Evolutionary conservation across 306 rosid genomes (phyloP).

Genomic region (Rubus parviflorus): DNA sequence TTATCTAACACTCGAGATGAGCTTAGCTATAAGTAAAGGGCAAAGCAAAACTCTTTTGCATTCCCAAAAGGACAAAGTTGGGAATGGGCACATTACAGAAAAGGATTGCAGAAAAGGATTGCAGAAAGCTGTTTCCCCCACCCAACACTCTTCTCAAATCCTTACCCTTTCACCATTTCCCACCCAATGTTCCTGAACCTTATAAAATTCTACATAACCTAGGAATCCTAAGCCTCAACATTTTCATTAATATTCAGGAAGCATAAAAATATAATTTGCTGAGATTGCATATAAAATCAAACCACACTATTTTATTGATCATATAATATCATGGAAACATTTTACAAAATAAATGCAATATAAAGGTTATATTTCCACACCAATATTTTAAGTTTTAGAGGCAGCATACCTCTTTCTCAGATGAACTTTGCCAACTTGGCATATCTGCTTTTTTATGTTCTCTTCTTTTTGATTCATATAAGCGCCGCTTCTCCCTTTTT

Average conservation of each 20-base stretch:
- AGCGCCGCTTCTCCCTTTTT: conserved; percentile 66
- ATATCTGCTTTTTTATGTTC: conserved; percentile 45
- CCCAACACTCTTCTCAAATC: neutral
- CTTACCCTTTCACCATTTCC: neutral
- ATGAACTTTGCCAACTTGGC: conserved; percentile 48
- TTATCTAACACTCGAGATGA: conserved; percentile 6
- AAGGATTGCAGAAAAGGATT: neutral
- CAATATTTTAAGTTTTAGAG: conserved; percentile 20
- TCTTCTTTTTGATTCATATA: conserved; percentile 70
- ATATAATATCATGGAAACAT: neutral
- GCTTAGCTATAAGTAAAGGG: conserved; percentile 1
- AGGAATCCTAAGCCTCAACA: neutral
- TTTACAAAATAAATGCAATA: conserved; percentile 7
- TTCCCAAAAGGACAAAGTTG: neutral
- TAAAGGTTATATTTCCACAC: conserved; percentile 13
- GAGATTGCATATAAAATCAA: neutral
- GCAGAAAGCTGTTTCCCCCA: neutral
- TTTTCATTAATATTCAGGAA: neutral
- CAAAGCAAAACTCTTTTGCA: neutral
- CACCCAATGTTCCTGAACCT: neutral
- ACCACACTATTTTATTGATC: neutral
- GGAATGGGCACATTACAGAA: neutral
- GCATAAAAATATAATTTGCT: neutral
- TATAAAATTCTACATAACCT: neutral
- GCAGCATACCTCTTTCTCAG: conserved; percentile 61